A percentile compares a stretch with the other conserved stretches of the same genome.
Evolutionary conservation across 1,284 basidiomycete species (phyloP).

Genomic region (Sporisorium reilianum): DNA sequence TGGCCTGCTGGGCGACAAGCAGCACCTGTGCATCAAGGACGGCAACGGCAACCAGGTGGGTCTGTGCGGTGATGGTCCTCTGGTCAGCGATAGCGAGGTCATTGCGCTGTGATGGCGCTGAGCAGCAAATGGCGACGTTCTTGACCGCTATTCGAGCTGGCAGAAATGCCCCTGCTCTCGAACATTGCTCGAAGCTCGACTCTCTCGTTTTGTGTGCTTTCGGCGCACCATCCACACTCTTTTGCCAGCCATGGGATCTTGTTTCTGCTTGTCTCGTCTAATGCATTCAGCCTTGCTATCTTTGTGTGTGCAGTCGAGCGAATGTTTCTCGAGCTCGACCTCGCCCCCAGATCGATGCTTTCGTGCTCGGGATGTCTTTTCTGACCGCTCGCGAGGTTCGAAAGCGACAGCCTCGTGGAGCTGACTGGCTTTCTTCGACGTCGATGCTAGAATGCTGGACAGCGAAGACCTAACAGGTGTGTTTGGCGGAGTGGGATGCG

Average conservation of each 20-base stretch:
- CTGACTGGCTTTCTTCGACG: too few relatives aligned
- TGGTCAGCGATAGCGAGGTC: conserved; percentile 37
- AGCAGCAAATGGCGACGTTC: too few relatives aligned
- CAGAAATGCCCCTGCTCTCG: too few relatives aligned
- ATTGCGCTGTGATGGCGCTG: conserved; percentile 17
- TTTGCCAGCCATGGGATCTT: not conserved
- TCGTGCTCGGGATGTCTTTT: too few relatives aligned
- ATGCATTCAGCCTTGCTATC: not conserved
- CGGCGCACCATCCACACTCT: not conserved
- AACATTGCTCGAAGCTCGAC: not conserved
- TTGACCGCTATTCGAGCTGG: too few relatives aligned
- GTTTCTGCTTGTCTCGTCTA: not conserved
- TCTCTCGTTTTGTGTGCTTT: not conserved
- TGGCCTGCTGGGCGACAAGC: conserved; percentile 25
- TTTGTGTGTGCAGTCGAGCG: not conserved
- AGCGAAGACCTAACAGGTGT: too few relatives aligned
- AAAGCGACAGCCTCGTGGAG: too few relatives aligned
- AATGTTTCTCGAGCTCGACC: too few relatives aligned
- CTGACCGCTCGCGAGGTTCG: too few relatives aligned
- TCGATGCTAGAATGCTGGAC: too few relatives aligned
- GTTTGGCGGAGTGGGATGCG: too few relatives aligned
- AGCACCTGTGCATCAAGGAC: conserved; percentile 38
- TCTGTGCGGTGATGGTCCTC: conserved; percentile 21
- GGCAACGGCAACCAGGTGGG: conserved; percentile 31
- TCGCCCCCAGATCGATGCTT: too few relatives aligned